Evolutionary conservation across 176 grass and related monocot genomes (phyloP), one percentile per base, ranked within the genome.

Genomic region (Coix lacrymajobi): DNA sequence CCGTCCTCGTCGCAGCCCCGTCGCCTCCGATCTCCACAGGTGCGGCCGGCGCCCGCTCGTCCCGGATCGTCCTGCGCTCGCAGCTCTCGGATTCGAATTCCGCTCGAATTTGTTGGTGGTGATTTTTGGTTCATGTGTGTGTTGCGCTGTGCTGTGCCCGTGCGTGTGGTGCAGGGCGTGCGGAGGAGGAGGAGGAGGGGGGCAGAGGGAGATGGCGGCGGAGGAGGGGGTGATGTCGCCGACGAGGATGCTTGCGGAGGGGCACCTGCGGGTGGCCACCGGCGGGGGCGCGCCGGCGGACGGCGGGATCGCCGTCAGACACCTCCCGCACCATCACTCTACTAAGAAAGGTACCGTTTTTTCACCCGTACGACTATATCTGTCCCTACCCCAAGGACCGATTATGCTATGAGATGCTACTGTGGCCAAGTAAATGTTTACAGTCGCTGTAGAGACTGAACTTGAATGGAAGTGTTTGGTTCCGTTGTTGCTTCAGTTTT

Each of bases 291-390:
- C 88, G 75, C 88, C 80, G 40, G 80, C 80, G 1, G 84, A 90
- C 75, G 88, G 88, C 19, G 84, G 84, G 79, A 90, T 90, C 88
- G 88, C 88, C 80, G 88, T 90, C 51, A 76, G 88, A n/a, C 84
- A 90, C 69, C 84, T 90, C 39, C 75, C 88, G n/a, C 88, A 87
- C 68, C 88, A 90, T 80, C 84, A 90, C 69, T 5, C 69, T 22
- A 12, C 69, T 1, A 90, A 87, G 75, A 87, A 83, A 90, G 88
- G 88, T 90, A 75, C n/a, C 11, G 26, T 19, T 19, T 34, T 49
- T 33, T 10, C 10, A 3, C 25, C 30, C 40, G 3, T 85, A 2
- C 16, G 0, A 3, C 14, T 6, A 6, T 33, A 40, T 69, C 22
- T 63, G 0, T 37, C 0, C 3, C 8, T 56, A 5, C 57, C 16